Percentiles rank a stretch among this genome's conserved stretches.
phyloP scores from a whole-genome alignment of 371 early-diverging fungal species.

The Mortierella sp. region DNA sequence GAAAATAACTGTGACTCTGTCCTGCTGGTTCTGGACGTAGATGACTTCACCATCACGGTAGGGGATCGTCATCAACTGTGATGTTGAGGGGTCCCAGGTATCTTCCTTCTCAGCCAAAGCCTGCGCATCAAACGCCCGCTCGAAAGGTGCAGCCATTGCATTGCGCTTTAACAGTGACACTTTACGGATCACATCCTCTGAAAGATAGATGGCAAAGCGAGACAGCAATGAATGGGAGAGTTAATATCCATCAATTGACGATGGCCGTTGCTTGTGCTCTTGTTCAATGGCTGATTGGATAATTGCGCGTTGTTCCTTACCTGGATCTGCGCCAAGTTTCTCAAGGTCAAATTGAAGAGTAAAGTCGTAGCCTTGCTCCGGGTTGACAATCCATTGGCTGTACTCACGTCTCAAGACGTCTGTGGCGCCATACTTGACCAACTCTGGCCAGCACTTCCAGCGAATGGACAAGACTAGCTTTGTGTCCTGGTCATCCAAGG shows the following conservation, averaged over 20 bases:
- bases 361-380: slow-evolving; percentile 87
- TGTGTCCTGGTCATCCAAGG: slow-evolving; percentile 77
- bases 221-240: slow-evolving; percentile 2
- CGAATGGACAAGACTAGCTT: slow-evolving; percentile 82
- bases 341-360: slow-evolving; percentile 87
- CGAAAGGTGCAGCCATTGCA: slow-evolving; percentile 94
- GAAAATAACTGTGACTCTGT: slow-evolving; percentile 97
- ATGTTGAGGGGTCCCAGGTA: slow-evolving; percentile 67
- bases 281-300: background rate
- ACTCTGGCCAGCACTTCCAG: slow-evolving; percentile 87
- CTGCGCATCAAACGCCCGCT: slow-evolving; percentile 90
- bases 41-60: slow-evolving; percentile 96
- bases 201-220: slow-evolving; percentile 5
- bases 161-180: slow-evolving; percentile 93
- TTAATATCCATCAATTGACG: background rate
- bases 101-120: slow-evolving; percentile 77
- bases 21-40: slow-evolving; percentile 89
- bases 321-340: slow-evolving; percentile 76
- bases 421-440: slow-evolving; percentile 84
- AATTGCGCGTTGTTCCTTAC: slow-evolving; percentile 54
- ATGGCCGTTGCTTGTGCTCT: too few relatives aligned
- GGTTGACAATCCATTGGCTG: slow-evolving; percentile 72
- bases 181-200: slow-evolving; percentile 81
- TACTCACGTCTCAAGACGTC: slow-evolving; percentile 87
- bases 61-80: slow-evolving; percentile 88